These are phyloP conservation scores for Cystobasidium ongulense DNA, from an alignment of 768 basidiomycete species.

Conservation along the genomic window DNA sequence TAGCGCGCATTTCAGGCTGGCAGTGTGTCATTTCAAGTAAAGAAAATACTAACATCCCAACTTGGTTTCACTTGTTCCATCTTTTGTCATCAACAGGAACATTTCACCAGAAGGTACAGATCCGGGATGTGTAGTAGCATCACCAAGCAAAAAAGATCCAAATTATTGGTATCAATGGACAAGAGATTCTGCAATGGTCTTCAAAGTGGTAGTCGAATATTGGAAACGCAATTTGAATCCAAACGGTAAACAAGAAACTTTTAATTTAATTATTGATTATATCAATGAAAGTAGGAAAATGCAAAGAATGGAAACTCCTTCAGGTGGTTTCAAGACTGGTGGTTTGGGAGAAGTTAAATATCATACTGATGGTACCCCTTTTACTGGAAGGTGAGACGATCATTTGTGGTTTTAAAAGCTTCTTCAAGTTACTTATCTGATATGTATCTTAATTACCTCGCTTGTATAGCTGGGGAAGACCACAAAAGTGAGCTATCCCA, in stretches of 20 bases:
- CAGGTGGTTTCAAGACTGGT: constrained; percentile 37
- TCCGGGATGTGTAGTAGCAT: constrained; percentile 38
- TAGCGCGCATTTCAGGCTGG: background rate
- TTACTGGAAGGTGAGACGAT: constrained; percentile 10
- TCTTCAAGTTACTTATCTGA: background rate
- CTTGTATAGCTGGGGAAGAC: constrained; percentile 34
- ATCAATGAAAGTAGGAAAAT: constrained; percentile 36
- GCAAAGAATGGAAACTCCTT: constrained; percentile 38
- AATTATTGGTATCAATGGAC: constrained; percentile 42
- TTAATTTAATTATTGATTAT: constrained; percentile 35
- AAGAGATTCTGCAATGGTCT: constrained; percentile 37
- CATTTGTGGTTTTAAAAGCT: background rate
- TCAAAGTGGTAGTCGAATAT: constrained; percentile 35
- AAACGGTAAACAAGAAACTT: background rate
- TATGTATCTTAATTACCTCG: background rate
- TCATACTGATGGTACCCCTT: constrained; percentile 24
- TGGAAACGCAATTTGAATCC: constrained; percentile 24
- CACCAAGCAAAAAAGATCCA: constrained; percentile 34
- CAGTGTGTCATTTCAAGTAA: background rate
- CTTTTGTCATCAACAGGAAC: constrained; percentile 19
- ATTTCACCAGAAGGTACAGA: constrained; percentile 34
- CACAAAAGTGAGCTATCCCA: constrained; percentile 30
- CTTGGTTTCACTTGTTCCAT: background rate
- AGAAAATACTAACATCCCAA: background rate
- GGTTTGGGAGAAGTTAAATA: constrained; percentile 42